Base-by-base conservation (phyloP, 2,329 filamentous ascomycete genomes). In the Helminthosporium solani region DNA sequence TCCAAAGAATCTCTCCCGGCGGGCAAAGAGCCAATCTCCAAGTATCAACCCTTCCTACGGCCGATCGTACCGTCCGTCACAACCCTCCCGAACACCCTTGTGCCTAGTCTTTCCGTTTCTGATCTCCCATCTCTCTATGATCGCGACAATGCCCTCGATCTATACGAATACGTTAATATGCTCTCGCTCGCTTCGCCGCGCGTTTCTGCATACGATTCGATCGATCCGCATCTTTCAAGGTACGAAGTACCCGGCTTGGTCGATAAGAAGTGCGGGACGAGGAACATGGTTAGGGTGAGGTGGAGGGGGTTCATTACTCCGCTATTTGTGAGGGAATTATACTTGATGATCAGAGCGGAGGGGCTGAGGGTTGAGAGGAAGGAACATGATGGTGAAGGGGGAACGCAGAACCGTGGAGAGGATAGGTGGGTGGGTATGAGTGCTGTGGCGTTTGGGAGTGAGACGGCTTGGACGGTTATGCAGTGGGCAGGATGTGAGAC, bases 111-210 rank as follows among this genome's bases (percentile, higher is more conserved):
- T 1, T 28, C 35, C 0, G 33, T 47, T 9, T 47, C 60, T 21
- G 56, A 45, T 9, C 49, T 49, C 12, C 51, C 44, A 28, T 74
- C 75, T 31, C 66, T 70, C 41, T 71, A 74, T 33, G 77, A 80
- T 7, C 74, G 88, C 28, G 82, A 87, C 47, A 83, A 89, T 49
- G 79, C 81, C 1, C 75, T 78, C 0, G 82, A 85, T 15, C 63
- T 86, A 11, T 83, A 90, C 53, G 88, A 94, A 70, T 94, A 86
- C 84, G 63, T 92, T 1, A 84, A 84, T 2, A 70, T 95, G n/a
- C 64, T 85, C 4, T 77, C 79, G 9, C 74, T 90, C 0, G 71
- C 75, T 8, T 89, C 86, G 45, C 82, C 85, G n/a, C 77, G 87
- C 19, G 64, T 91, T 15, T 58, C 68, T 9, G 64, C 70, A 3